phyloP scores from a whole-genome alignment of 345 rosid genomes.

The Eucalyptus cladocalyx region DNA sequence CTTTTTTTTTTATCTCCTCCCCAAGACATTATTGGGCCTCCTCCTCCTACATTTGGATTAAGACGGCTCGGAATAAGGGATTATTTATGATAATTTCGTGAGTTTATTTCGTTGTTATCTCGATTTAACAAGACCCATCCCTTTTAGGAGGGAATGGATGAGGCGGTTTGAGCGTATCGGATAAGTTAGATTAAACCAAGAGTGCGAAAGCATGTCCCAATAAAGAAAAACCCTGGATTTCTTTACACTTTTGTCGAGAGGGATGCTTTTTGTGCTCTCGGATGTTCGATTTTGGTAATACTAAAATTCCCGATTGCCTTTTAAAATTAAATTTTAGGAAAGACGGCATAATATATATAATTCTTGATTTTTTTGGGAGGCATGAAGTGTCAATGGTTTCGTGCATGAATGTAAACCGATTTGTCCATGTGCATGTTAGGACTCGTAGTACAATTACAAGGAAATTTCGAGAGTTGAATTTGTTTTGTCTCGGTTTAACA shows the following conservation, averaged over 20 bases:
- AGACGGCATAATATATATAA: rapidly evolving
- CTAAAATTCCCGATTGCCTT: not conserved
- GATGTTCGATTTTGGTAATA: not conserved
- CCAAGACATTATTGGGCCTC: not conserved
- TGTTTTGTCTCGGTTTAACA: no score
- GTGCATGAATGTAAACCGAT: not conserved
- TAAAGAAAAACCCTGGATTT: not conserved
- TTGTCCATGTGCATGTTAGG: no score
- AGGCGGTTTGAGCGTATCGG: rapidly evolving
- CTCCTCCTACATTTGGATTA: no score
- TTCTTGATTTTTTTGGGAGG: not conserved
- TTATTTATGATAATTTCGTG: not conserved
- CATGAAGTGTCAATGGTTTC: not conserved
- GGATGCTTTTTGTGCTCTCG: not conserved
- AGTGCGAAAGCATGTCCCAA: not conserved
- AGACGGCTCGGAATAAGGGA: not conserved
- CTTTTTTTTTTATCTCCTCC: not conserved
- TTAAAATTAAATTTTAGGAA: not conserved
- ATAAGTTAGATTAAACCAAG: rapidly evolving
- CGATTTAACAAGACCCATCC: not conserved
- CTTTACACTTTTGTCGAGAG: not conserved
- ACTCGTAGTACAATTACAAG: no score
- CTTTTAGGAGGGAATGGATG: not conserved
- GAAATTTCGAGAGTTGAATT: no score
- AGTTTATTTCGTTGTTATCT: not conserved